These are phyloP conservation scores for Candida boleticola DNA, from an alignment of 805 yeast genomes.

Conservation along the genomic window DNA sequence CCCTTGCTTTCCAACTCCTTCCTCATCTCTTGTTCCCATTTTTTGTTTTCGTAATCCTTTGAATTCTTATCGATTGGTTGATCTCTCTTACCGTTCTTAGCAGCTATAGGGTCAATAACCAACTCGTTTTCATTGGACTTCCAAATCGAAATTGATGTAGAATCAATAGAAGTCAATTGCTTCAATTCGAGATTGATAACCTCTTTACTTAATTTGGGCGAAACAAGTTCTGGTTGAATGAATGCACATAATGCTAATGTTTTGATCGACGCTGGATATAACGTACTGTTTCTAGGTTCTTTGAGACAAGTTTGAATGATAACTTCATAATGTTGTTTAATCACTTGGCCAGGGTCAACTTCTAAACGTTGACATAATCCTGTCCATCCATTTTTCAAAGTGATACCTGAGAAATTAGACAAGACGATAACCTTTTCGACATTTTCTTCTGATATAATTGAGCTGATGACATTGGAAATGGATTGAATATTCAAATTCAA, in stretches of 20 bases:
- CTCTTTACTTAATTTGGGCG: conserved; percentile 47
- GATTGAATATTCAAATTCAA: conserved; percentile 23
- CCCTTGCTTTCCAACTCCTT: conserved; percentile 66
- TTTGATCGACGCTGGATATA: conserved; percentile 51
- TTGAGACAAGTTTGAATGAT: conserved; percentile 19
- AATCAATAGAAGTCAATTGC: conserved; percentile 40
- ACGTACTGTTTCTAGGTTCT: conserved; percentile 35
- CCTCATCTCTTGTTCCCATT: conserved; percentile 88
- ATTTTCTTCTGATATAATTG: conserved; percentile 28
- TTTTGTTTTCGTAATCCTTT: conserved; percentile 78
- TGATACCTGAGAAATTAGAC: conserved; percentile 7
- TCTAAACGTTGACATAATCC: conserved; percentile 55
- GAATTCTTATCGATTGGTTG: conserved; percentile 62
- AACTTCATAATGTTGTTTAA: conserved; percentile 24
- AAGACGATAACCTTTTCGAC: conserved; percentile 14
- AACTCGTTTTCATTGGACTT: conserved; percentile 64
- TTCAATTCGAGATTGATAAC: conserved; percentile 25
- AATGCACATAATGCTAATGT: conserved; percentile 53
- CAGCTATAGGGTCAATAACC: conserved; percentile 61
- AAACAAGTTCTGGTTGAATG: conserved; percentile 54
- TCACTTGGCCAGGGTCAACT: conserved; percentile 62
- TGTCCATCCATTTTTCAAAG: conserved; percentile 67
- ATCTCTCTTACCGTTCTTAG: conserved; percentile 35
- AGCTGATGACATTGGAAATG: conserved; percentile 34
- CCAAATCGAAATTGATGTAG: conserved; percentile 61